Conservation (phyloP, 2,329 filamentous ascomycete species). For the Dactylellina leptospora region DNA sequence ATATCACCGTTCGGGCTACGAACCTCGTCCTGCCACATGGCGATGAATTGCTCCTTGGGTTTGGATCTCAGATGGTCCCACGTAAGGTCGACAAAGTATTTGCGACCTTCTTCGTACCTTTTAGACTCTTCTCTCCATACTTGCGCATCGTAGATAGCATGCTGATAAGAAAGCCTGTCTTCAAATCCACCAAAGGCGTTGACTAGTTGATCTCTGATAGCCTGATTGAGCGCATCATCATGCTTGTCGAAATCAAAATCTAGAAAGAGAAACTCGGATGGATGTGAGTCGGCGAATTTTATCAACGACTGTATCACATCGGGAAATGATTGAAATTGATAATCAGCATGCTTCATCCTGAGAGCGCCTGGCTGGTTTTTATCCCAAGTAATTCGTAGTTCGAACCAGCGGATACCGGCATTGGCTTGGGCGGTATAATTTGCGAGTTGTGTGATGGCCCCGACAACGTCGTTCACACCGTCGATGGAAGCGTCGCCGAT, state of each 20-base stretch:
- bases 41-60: neutral
- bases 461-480: neutral
- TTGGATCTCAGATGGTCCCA: neutral
- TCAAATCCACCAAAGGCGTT: neutral
- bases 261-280: neutral
- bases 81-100: neutral
- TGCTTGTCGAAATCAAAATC: conserved; percentile 1
- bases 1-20: neutral
- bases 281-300: neutral
- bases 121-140: neutral
- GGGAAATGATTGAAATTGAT: neutral
- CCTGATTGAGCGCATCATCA: neutral
- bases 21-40: neutral
- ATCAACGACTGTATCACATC: neutral
- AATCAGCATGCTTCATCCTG: neutral
- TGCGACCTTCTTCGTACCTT: neutral
- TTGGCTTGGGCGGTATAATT: conserved; percentile 1
- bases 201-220: neutral
- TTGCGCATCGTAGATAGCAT: neutral
- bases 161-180: neutral
- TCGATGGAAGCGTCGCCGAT: neutral
- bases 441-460: neutral
- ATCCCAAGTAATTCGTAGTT: neutral
- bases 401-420: neutral
- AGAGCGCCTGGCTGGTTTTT: neutral